Base-by-base conservation (phyloP, 305 asterid species). In the Andrographis paniculata region DNA sequence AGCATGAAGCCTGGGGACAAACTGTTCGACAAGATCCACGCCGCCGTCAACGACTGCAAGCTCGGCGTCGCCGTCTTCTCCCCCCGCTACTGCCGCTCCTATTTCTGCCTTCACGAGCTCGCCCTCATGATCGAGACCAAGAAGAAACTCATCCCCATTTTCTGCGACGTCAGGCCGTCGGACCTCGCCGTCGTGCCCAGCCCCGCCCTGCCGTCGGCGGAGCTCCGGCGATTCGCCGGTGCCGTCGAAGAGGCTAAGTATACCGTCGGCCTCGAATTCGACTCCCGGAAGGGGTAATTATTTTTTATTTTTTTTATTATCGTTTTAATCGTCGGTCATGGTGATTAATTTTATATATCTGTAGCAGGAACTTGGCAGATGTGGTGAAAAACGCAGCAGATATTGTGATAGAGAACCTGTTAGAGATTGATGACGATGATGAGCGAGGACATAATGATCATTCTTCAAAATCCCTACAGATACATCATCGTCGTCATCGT, bases 61-160 rank as follows among this genome's bases (percentile, higher is more conserved):
- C n/a, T 79, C 1, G 84, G 84, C 0, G 75, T 79, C 5, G 76
- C 78, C 0, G 79, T 79, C 0, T 75, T 79, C 20, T 79, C 88
- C 0, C 88, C 81, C 0, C 69, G 50, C 6, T 79, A 79, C 38
- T 79, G 88, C 20, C 66, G 68, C 15, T 79, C 88, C 0, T 73
- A 75, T 2, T 75, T 70, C 30, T 79, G 84, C 21, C 66, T 79
- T 6, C 79, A 70, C n/a, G 88, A 79, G 42, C 38, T 79, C 59
- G 71, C 81, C 0, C 59, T 61, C 19, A 67, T 79, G 62, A 22
- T 53, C 54, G 84, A 73, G 48, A 21, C 43, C 1, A 63, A 58
- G 60, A 79, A 75, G 71, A 75, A 61, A 58, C 30, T 72, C 1
- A 58, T 79, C n/a, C 84, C 88, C 0, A 59, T 79, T 5, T 79